Percentiles rank a stretch among this genome's conserved stretches.
Conservation (phyloP, 2,329 filamentous ascomycete species). For the Aspergillus melleus region DNA sequence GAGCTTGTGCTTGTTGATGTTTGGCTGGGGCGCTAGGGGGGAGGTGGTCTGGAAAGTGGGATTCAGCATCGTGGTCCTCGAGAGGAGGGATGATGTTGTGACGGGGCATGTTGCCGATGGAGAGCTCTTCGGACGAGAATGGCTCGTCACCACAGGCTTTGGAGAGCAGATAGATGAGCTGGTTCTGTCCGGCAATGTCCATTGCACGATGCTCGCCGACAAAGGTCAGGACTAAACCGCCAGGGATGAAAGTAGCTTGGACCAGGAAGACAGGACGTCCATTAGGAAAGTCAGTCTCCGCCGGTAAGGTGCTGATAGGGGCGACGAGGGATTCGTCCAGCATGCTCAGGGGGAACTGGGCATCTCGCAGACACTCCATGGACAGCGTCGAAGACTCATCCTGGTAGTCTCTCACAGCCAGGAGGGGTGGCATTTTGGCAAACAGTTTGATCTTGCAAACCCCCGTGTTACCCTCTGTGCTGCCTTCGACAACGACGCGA, state of each 20-base stretch:
- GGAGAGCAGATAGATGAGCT: slow-evolving; percentile 49
- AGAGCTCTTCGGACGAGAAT: slow-evolving; percentile 49
- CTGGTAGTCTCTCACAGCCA: slow-evolving; percentile 48
- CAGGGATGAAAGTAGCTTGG: slow-evolving; percentile 24
- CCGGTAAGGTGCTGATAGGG: slow-evolving; percentile 43
- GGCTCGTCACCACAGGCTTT: slow-evolving; percentile 50
- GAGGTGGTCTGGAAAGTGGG: not conserved
- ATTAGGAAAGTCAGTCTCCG: slow-evolving; percentile 12
- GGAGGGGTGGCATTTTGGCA: slow-evolving; percentile 24
- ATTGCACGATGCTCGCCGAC: slow-evolving; percentile 51
- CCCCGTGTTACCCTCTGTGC: slow-evolving; percentile 28
- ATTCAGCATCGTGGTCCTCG: slow-evolving; percentile 24
- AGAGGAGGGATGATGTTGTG: slow-evolving; percentile 43
- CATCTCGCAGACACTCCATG: slow-evolving; percentile 39
- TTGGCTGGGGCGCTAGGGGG: slow-evolving; percentile 22
- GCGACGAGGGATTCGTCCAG: slow-evolving; percentile 49
- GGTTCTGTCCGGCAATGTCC: slow-evolving; percentile 53
- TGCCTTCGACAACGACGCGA: slow-evolving; percentile 40
- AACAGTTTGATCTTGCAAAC: slow-evolving; percentile 43
- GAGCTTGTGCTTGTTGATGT: slow-evolving; percentile 20
- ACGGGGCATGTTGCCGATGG: slow-evolving; percentile 44
- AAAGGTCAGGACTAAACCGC: slow-evolving; percentile 53
- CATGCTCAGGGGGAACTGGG: slow-evolving; percentile 50
- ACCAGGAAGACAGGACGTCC: slow-evolving; percentile 8
- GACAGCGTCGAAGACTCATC: slow-evolving; percentile 36